Evolutionary conservation across 768 basidiomycete genomes (phyloP).

Genomic region (Leucosporidium yakuticum): DNA sequence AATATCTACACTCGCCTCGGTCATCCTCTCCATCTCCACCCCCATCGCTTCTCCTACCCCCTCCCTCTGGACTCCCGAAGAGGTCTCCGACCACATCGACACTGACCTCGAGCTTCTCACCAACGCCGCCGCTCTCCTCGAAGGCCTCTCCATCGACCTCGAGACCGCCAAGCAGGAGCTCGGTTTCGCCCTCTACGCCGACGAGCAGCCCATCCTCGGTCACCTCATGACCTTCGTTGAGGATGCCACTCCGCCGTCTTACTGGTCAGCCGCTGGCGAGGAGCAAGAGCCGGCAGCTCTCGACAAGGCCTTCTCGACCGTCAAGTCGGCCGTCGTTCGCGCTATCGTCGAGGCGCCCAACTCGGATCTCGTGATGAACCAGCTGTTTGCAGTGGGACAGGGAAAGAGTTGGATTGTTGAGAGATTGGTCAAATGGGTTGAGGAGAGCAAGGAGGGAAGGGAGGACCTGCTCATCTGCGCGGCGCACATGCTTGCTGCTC

Average conservation of each 20-base stretch:
- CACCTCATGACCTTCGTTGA: constrained; percentile 34
- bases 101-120: constrained; percentile 31
- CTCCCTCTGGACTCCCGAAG: neutral
- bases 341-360: constrained; percentile 78
- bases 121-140: constrained; percentile 26
- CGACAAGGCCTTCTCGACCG: constrained; percentile 59
- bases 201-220: constrained; percentile 3
- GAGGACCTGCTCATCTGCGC: constrained; percentile 80
- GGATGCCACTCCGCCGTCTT: constrained; percentile 3
- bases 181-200: constrained; percentile 15
- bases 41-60: neutral
- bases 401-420: constrained; percentile 55
- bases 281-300: constrained; percentile 4
- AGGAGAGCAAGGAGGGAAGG: constrained; percentile 40
- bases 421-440: constrained; percentile 71
- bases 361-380: constrained; percentile 68
- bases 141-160: constrained; percentile 21
- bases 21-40: constrained; percentile 6
- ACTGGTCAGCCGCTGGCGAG: constrained; percentile 12
- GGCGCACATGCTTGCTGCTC: constrained; percentile 71
- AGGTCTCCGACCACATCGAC: constrained; percentile 16
- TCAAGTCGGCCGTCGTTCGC: constrained; percentile 80
- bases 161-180: neutral
- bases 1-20: constrained; percentile 14
- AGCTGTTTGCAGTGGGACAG: constrained; percentile 49